Evolutionary conservation across 768 basidiomycete genomes (phyloP), one percentile per base, ranked within the genome.

Genomic region (Trametopsis cervina): DNA sequence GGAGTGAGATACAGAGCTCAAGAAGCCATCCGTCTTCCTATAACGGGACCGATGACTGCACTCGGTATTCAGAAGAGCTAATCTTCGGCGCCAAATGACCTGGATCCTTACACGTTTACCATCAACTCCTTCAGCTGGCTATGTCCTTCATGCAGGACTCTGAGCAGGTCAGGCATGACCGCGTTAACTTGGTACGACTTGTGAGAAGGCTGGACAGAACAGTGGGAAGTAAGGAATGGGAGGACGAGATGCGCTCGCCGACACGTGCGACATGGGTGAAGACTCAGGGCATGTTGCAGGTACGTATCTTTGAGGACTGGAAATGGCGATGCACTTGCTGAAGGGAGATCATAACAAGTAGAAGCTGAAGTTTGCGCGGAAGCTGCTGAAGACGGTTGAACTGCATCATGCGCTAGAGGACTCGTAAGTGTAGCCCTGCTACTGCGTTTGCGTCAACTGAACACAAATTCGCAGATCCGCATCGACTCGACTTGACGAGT

Each of bases 101-200:
- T 37, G 3, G 13, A 42, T 27, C 40, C 10, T 44, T 39, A 45
- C 40, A 43, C 46, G 29, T 23, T 12, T 33, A 3, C n/a, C 50
- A 18, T 12, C 27, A 2, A 21, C 20, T 26, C 23, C 44, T 38
- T 45, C 42, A 38, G 33, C n/a, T n/a, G n/a, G 29, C 40, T 37
- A 40, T 17, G 13, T 27, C 4, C 33, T 25, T 26, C 33, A 20
- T 41, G 49, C 40, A 35, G 23, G 20, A 26, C 15, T 17, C 45
- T 12, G 62, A 64, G 22, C 59, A 62, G 43, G 24, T 54, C 2
- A 42, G 55, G 3, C 85, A 85, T 49, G 82, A 89, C 66, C 74
- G 77, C 54, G 76, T 89, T 11, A 89, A 89, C 63, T 68, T 89
- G 7, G 64, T 66, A 9, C 73, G 83, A 42, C 71, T 89, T 5